Base-by-base conservation (phyloP, 805 yeast species). In the Kodamaea hsintzibuensis region DNA sequence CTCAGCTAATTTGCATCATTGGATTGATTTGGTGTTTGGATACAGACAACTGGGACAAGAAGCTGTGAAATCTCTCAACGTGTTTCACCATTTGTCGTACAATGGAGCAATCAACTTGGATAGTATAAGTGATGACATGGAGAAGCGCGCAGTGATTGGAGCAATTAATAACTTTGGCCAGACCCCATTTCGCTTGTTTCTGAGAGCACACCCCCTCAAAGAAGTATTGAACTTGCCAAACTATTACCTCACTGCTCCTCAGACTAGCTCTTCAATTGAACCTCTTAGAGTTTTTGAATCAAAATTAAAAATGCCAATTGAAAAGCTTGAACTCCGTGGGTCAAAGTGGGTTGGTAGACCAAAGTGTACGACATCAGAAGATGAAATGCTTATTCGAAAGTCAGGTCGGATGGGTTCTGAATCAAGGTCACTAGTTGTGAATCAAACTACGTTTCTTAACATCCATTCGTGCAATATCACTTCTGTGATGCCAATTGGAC, bases 91-190 rank as follows among this genome's bases (percentile, higher is more conserved):
- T 65, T 74, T 88, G 58, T 89, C 96, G 53, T 91, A 91, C 64
- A 86, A 86, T 51, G 97, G 97, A 1, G 89, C 92, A 0, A 85
- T 89, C 16, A 84, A 91, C 64, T 71, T 91, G 51, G 96, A 89
- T 56, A 78, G 77, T 18, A 86, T 91, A 53, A 77, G 82, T 55
- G 92, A 90, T 63, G 90, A 84, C 38, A 77, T 80, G 56, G 96
- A 91, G 67, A 79, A 85, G 58, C 76, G 84, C 39, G 93, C 96
- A 0, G 78, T 88, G 2, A 87, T 90, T 18, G 92, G 96, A 1
- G 88, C 88, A 60, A 91, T 91, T 50, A 95, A 91, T 65, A 91
- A 91, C 68, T 91, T 91, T 76, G 97, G 97, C 0, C 97, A 91
- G 65, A 91, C 96, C 0, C 97, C 97, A 1, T 64, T 80, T 48